Evolutionary conservation across 352 stramenopile genomes (phyloP).

Genomic region (Globisporangium acanthophoron): DNA sequence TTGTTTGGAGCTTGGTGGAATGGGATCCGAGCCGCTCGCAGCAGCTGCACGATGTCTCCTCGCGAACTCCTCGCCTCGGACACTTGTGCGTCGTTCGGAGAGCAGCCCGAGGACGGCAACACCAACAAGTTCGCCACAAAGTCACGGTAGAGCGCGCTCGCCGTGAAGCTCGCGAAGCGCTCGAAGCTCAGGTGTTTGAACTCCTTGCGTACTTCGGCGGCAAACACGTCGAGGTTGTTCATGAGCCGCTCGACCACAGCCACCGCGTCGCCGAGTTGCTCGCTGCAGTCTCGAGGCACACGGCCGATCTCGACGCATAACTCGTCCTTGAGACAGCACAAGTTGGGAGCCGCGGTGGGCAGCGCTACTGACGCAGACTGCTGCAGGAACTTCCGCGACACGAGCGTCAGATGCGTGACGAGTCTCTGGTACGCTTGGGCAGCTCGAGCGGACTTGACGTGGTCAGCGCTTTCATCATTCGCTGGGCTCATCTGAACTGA

Average conservation of each 20-base stretch:
- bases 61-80: neutral
- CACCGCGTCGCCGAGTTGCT: constrained; percentile 6
- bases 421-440: constrained; percentile 3
- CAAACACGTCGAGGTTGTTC: constrained; percentile 32
- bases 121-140: constrained; percentile 21
- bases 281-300: constrained; percentile 5
- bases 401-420: constrained; percentile 14
- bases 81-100: neutral
- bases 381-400: constrained; percentile 23
- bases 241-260: constrained; percentile 14
- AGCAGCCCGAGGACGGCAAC: neutral
- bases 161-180: constrained; percentile 39
- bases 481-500: constrained; percentile 1
- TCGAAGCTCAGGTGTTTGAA: constrained; percentile 46
- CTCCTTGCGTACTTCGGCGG: constrained; percentile 27
- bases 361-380: constrained; percentile 16
- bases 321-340: constrained; percentile 24
- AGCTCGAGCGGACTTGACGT: neutral
- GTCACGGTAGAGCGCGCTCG: constrained; percentile 39
- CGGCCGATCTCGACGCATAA: constrained; percentile 14
- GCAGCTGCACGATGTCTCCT: constrained; percentile 30
- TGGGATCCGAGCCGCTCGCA: constrained; percentile 38
- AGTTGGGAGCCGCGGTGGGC: constrained; percentile 10
- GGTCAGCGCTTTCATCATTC: neutral
- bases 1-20: constrained; percentile 55